phyloP scores from a whole-genome alignment of 2,329 filamentous ascomycete genomes.

The Sporothrix curviconia region DNA sequence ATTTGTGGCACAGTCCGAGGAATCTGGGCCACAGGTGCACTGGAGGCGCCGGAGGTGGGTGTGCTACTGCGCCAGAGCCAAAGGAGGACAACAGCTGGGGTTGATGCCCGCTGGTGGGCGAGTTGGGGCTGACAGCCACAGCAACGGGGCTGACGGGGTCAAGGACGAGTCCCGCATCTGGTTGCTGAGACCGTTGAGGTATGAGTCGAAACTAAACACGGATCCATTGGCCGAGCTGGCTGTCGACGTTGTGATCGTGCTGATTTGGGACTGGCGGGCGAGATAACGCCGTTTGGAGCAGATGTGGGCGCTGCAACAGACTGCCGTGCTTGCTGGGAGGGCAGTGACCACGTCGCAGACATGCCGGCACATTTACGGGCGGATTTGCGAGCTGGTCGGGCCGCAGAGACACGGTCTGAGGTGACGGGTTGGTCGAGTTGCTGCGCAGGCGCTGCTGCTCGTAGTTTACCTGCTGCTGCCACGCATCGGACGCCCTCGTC shows the following conservation, averaged over 20 bases:
- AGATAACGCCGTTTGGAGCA: background rate
- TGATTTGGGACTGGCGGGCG: conserved; percentile 16
- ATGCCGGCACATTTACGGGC: background rate
- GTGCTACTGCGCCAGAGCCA: background rate
- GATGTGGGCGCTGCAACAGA: background rate
- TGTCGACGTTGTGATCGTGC: conserved; percentile 17
- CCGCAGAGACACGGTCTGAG: background rate
- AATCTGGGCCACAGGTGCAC: too few relatives aligned
- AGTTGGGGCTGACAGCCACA: background rate
- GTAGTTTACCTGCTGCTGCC: conserved; percentile 2
- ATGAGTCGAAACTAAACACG: conserved; percentile 15
- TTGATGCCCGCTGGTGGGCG: background rate
- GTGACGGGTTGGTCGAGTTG: background rate
- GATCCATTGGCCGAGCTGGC: conserved; percentile 14
- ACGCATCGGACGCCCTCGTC: conserved; percentile 15
- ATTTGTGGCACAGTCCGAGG: background rate
- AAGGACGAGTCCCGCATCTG: conserved; percentile 4
- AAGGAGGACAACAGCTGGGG: conserved; percentile 6
- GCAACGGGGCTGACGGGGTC: conserved; percentile 10
- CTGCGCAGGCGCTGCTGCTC: background rate
- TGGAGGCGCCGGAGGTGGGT: too few relatives aligned
- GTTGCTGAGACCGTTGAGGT: background rate
- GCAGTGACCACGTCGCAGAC: conserved; percentile 5
- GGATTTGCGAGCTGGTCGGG: background rate
- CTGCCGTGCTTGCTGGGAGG: background rate